phyloP scores from a whole-genome alignment of 2,329 filamentous ascomycete species.

The Colletotrichum tropicicola region DNA sequence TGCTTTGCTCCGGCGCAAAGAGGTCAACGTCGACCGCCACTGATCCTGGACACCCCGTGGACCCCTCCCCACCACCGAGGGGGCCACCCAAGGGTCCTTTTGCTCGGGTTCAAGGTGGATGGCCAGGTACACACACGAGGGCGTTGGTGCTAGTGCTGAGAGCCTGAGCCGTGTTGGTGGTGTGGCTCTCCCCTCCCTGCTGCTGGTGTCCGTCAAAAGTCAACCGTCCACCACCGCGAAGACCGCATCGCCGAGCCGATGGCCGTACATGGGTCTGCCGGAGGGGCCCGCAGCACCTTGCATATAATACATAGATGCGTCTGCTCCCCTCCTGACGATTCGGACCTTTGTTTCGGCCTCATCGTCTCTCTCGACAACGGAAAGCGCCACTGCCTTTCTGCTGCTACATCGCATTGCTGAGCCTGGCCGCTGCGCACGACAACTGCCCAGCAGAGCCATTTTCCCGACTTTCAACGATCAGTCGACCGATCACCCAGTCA shows the following conservation, averaged over 20 bases:
- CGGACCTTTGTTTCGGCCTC: not conserved
- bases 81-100: conserved; percentile 13
- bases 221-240: not conserved
- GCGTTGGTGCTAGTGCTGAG: not conserved
- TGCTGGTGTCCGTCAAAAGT: conserved; percentile 5
- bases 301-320: not conserved
- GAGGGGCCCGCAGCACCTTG: not conserved
- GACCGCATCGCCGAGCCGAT: conserved; percentile 20
- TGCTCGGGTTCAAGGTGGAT: not conserved
- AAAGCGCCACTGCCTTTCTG: not conserved
- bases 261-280: not conserved
- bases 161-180: not conserved
- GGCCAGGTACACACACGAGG: conserved; percentile 1
- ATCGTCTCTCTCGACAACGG: not conserved
- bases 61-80: not conserved
- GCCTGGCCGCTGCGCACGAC: not conserved
- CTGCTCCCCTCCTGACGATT: not conserved
- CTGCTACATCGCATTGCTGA: not conserved
- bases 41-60: conserved; percentile 13
- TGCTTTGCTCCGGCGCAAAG: not conserved
- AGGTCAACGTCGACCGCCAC: conserved; percentile 4
- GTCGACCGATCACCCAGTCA: not conserved
- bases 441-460: not conserved
- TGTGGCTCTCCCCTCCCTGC: not conserved
- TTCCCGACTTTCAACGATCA: not conserved